Percentiles rank a stretch among this genome's conserved stretches.
Evolutionary conservation across 2,329 filamentous ascomycete species (phyloP).

Genomic region (Nemania serpens): DNA sequence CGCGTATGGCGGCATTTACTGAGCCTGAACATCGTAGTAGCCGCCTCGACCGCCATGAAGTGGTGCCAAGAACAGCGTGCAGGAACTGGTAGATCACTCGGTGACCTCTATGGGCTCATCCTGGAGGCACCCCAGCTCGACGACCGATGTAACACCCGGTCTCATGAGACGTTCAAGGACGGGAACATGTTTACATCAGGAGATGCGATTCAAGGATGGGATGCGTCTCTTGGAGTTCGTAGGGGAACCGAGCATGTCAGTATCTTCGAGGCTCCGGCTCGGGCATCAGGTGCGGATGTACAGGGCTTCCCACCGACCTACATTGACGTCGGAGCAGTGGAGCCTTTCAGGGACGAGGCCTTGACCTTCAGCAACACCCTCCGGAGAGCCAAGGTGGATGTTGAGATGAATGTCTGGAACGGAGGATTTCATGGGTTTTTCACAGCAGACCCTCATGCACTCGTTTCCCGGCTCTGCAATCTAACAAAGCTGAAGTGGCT

Average conservation of each 20-base stretch:
- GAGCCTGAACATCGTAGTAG: constrained; percentile 12
- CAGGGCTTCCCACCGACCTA: constrained; percentile 25
- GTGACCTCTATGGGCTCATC: constrained; percentile 21
- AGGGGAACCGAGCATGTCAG: constrained; percentile 18
- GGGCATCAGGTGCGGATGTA: constrained; percentile 20
- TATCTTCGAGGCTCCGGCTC: constrained; percentile 28
- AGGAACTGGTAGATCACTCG: neutral
- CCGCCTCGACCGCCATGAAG: constrained; percentile 23
- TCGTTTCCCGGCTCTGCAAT: constrained; percentile 21
- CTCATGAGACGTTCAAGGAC: constrained; percentile 21
- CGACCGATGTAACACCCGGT: constrained; percentile 24
- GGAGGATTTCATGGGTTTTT: constrained; percentile 31
- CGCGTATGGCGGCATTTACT: neutral
- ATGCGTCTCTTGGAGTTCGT: constrained; percentile 20
- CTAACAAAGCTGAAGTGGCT: constrained; percentile 27
- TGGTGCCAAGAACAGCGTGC: constrained; percentile 24
- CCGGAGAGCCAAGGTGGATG: constrained; percentile 19
- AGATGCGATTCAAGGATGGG: constrained; percentile 24
- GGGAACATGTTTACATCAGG: constrained; percentile 30
- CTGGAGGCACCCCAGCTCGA: constrained; percentile 31
- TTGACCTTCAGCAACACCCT: constrained; percentile 17
- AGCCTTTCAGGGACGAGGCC: constrained; percentile 28
- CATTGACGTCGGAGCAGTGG: constrained; percentile 24
- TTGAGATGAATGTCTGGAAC: constrained; percentile 16
- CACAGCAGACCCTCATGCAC: constrained; percentile 21